Base-by-base conservation (phyloP, 805 yeast genomes). In the Kazachstania bromeliacearum region DNA sequence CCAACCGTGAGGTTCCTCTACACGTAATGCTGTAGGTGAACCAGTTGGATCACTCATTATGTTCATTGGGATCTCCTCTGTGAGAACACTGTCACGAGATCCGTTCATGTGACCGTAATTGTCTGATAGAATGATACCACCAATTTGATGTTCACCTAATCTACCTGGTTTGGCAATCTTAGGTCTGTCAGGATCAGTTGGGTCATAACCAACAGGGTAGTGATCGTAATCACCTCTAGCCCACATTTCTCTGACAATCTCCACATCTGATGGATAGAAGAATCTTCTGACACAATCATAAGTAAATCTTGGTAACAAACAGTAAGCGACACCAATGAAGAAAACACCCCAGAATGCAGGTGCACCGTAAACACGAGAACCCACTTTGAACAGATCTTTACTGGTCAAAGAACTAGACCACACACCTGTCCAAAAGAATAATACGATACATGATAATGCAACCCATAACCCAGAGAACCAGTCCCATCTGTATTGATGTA, bases 401-500 rank as follows among this genome's bases (percentile, higher is more conserved):
- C 80, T 65, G 32, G 51, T 54, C 2, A 63, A 34, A 0, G 73
- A 53, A 3, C 82, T 64, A 10, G 85, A 70, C 89, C 89, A 83
- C 33, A 80, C 66, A 44, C 89, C 89, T 1, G 88, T 76, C 94
- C 94, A 83, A 21, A 70, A 78, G 53, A 72, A 78, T 23, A 81
- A 64, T 13, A 80, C 48, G 19, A 81, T 43, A 31, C 77, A 68
- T 2, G 89, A 79, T 15, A 82, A 48, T 2, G 64, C 62, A 36
- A 73, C 70, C 40, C 79, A 68, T 37, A 78, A 50, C 9, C 66
- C 50, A 4, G 81, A 70, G 31, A 79, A 63, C 85, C 85, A 81
- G 59, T 83, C 94, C 94, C 94, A 83, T 51, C 85, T 69, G 51
- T 71, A 72, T 53, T 79, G 84, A 47, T 78, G 85, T 43, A 78